Percentiles rank a stretch among this genome's conserved stretches.
Conservation (phyloP, 2,329 filamentous ascomycete species). For the Chrysoporthe puriensis region DNA sequence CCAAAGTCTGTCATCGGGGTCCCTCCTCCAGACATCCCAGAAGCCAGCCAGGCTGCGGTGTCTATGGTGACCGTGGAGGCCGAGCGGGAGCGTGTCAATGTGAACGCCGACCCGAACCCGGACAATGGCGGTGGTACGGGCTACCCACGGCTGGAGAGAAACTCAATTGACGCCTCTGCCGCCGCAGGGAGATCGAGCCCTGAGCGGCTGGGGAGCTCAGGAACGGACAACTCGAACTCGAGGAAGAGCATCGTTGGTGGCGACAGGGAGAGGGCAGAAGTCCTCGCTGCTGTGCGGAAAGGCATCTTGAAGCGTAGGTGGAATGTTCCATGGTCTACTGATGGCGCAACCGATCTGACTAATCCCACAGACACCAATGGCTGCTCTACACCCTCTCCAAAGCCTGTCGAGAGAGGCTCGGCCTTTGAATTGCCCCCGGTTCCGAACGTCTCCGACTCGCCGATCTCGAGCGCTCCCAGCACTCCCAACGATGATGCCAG, state of each 20-base stretch:
- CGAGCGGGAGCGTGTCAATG: constrained; percentile 81
- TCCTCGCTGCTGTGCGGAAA: constrained; percentile 89
- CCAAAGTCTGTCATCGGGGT: constrained; percentile 89
- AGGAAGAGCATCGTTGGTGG: constrained; percentile 91
- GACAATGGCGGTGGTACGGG: constrained; percentile 74
- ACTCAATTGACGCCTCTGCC: constrained; percentile 72
- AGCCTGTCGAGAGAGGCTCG: constrained; percentile 60
- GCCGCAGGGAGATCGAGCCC: constrained; percentile 43
- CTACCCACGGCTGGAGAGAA: constrained; percentile 82
- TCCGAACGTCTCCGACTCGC: constrained; percentile 72
- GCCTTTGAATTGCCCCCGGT: constrained; percentile 64
- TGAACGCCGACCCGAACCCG: constrained; percentile 70
- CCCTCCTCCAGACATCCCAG: constrained; percentile 69
- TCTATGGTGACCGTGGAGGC: constrained; percentile 97
- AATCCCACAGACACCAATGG: constrained; percentile 60
- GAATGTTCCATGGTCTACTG: neutral
- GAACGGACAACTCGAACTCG: constrained; percentile 63
- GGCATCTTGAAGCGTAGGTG: constrained; percentile 88
- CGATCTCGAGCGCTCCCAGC: constrained; percentile 82
- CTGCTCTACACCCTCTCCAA: constrained; percentile 69
- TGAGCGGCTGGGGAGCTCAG: constrained; percentile 60
- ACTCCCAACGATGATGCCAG: constrained; percentile 81
- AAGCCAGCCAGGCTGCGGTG: constrained; percentile 79
- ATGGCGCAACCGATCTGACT: constrained; percentile 24
- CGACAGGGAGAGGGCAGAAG: constrained; percentile 87